Conservation (phyloP, 768 basidiomycete species). For the Hygrocybe punicea region DNA sequence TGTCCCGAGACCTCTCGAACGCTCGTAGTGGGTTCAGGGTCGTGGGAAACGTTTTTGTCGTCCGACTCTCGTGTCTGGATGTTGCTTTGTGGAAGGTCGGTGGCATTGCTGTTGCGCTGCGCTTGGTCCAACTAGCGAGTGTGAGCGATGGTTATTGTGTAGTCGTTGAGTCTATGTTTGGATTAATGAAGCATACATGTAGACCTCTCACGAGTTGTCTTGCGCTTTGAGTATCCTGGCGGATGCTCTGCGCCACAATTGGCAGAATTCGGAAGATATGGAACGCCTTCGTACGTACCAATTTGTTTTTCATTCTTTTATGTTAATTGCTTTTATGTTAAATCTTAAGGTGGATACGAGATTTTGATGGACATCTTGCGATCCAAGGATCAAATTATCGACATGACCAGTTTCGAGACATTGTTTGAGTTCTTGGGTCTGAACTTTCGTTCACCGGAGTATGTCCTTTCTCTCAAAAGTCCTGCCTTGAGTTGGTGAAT, state of each 20-base stretch:
- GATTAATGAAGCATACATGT: not conserved
- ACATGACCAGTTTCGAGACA: constrained; percentile 75
- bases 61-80: constrained; percentile 66
- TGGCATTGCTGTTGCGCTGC: constrained; percentile 69
- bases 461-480: constrained; percentile 23
- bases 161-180: not conserved
- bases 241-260: constrained; percentile 77
- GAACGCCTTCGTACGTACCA: constrained; percentile 71
- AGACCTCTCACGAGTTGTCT: constrained; percentile 78
- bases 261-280: constrained; percentile 95
- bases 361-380: constrained; percentile 73
- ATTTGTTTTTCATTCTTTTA: not conserved
- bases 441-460: constrained; percentile 81
- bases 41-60: constrained; percentile 56
- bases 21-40: constrained; percentile 21
- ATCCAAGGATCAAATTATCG: constrained; percentile 69
- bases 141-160: constrained; percentile 37
- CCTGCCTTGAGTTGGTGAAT: not conserved
- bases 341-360: constrained; percentile 76
- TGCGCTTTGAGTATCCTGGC: constrained; percentile 66
- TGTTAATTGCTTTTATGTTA: constrained; percentile 3
- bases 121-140: constrained; percentile 72
- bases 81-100: constrained; percentile 78
- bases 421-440: constrained; percentile 85
- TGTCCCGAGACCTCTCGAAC: not conserved